These are phyloP conservation scores for Colletotrichum incanum DNA, from an alignment of 2,329 filamentous ascomycete genomes.

Conservation along the genomic window DNA sequence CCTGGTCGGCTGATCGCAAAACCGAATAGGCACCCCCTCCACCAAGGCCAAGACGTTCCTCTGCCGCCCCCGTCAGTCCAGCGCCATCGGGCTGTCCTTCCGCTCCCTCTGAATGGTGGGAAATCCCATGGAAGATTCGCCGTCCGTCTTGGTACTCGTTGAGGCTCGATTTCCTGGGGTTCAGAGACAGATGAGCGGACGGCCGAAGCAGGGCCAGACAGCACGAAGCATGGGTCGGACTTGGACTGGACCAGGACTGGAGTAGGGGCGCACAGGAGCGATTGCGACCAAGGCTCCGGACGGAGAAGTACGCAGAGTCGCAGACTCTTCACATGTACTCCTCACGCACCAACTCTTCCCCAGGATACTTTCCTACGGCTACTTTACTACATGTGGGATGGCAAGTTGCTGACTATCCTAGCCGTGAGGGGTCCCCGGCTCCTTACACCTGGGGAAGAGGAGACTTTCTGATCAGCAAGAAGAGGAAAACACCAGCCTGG, in stretches of 20 bases:
- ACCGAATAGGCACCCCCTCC: slow-evolving; percentile 12
- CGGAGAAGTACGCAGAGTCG: slow-evolving; percentile 24
- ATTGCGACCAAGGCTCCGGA: slow-evolving; percentile 31
- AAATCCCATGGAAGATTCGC: slow-evolving; percentile 43
- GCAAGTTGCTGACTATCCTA: slow-evolving; percentile 18
- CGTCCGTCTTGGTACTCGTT: slow-evolving; percentile 43
- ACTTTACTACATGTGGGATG: slow-evolving; percentile 20
- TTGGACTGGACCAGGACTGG: background rate
- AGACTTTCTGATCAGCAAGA: slow-evolving; percentile 19
- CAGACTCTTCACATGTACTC: slow-evolving; percentile 10
- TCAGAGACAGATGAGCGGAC: slow-evolving; percentile 29
- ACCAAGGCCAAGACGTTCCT: slow-evolving; percentile 31
- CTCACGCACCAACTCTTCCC: slow-evolving; percentile 10
- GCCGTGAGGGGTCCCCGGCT: slow-evolving; percentile 36
- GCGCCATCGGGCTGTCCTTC: slow-evolving; percentile 26
- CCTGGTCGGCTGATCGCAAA: slow-evolving; percentile 36
- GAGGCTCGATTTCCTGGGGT: slow-evolving; percentile 41
- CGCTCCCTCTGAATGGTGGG: slow-evolving; percentile 42
- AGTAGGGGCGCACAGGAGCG: slow-evolving; percentile 30
- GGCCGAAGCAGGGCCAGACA: slow-evolving; percentile 25
- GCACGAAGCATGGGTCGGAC: slow-evolving; percentile 6
- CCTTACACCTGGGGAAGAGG: slow-evolving; percentile 26
- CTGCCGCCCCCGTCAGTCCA: slow-evolving; percentile 38
- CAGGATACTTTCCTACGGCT: slow-evolving; percentile 5
- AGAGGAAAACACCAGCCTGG: slow-evolving; percentile 27